Evolutionary conservation across 208 protist species (phyloP).

Genomic region (Crithidia mellificae): DNA sequence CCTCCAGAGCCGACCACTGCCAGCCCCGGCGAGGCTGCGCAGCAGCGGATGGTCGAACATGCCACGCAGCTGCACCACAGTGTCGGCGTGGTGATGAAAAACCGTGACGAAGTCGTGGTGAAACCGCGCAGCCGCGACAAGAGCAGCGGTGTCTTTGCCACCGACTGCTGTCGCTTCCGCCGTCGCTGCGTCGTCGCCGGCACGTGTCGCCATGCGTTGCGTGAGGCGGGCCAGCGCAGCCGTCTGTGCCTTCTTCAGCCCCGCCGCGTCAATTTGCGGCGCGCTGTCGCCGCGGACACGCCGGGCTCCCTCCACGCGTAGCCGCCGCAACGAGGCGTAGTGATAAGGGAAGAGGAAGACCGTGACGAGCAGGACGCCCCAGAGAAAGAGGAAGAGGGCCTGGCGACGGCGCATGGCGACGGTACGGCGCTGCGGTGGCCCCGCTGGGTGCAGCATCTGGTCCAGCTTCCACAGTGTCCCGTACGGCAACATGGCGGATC

Average conservation of each 20-base stretch:
- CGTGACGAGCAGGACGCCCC: conserved; percentile 35
- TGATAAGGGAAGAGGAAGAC: conserved; percentile 56
- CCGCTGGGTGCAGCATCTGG: conserved; percentile 45
- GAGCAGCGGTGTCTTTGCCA: too few species aligned
- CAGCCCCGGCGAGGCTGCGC: conserved; percentile 16
- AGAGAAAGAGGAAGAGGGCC: conserved; percentile 43
- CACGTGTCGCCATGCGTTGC: background rate
- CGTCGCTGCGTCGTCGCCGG: conserved; percentile 3
- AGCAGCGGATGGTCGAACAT: conserved; percentile 28
- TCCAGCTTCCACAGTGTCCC: conserved; percentile 59
- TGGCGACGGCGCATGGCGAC: conserved; percentile 36
- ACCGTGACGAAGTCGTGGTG: conserved; percentile 16
- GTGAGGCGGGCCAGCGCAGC: conserved; percentile 17
- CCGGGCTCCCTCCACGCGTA: conserved; percentile 20
- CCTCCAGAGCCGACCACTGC: conserved; percentile 18
- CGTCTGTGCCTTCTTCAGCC: conserved; percentile 4
- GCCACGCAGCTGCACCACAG: conserved; percentile 12
- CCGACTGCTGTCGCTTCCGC: background rate
- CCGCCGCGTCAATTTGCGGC: conserved; percentile 8
- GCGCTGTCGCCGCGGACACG: conserved; percentile 22
- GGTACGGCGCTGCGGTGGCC: conserved; percentile 34
- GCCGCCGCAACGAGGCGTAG: conserved; percentile 34
- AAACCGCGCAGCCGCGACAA: background rate
- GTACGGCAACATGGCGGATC: conserved; percentile 49
- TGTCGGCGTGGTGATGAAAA: conserved; percentile 22